Evolutionary conservation across 2,329 filamentous ascomycete genomes (phyloP).

Genomic region (Cercospora sp.): DNA sequence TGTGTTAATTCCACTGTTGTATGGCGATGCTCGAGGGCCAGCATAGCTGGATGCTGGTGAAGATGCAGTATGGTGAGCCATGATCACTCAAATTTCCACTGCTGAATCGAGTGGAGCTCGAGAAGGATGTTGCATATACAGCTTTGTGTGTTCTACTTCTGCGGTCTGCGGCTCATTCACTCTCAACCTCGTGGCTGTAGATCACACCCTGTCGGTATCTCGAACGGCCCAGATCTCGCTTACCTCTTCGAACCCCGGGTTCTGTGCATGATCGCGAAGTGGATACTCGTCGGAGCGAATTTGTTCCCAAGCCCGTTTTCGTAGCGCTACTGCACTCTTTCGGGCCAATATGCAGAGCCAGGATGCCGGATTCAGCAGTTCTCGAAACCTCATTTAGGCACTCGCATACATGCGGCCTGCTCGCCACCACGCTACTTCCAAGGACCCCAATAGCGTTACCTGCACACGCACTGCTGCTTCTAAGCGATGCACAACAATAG

Average conservation of each 20-base stretch:
- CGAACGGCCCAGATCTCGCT: neutral
- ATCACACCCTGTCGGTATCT: neutral
- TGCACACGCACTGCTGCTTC: neutral
- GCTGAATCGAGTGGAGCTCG: neutral
- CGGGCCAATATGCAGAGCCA: neutral
- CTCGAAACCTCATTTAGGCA: neutral
- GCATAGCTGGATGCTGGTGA: neutral
- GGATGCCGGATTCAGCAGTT: neutral
- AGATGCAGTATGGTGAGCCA: neutral
- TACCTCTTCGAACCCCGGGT: neutral
- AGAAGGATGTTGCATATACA: neutral
- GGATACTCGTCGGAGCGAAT: neutral
- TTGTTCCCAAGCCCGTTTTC: neutral
- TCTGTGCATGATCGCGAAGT: neutral
- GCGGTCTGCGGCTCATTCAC: neutral
- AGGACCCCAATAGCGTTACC: neutral
- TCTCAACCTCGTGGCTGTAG: neutral
- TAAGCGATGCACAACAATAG: neutral
- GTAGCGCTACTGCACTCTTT: neutral
- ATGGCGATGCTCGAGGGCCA: neutral
- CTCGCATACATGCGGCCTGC: neutral
- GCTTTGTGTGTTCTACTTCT: neutral
- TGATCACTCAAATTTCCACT: neutral
- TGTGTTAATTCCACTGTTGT: slow-evolving; percentile 4
- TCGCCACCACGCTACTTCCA: neutral